Evolutionary conservation across 148 eudicot species (phyloP), one percentile per base, ranked within the genome.

Genomic region (Amaranthus cruentus): DNA sequence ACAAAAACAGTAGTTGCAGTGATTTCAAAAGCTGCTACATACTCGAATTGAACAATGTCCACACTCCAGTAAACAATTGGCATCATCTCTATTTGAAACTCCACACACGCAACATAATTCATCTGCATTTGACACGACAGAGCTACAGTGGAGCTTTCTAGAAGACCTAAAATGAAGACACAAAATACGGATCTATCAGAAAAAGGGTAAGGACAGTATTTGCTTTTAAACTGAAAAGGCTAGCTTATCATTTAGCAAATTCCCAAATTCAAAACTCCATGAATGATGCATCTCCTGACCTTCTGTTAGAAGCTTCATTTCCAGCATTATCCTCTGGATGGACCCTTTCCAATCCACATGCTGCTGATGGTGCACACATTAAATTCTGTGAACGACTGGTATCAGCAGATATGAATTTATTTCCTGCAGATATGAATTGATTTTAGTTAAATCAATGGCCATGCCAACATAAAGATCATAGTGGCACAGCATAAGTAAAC

Each of bases 81-180:
- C 63, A 48, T 72, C 77, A 80, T 87, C 85, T 61, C 82, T 72
- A 67, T 81, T 75, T 62, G 84, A 81, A 60, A 83, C 82, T 69
- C 89, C 88, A 76, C 90, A 87, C 79, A 85, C 86, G 62, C 88
- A 84, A 73, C 87, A 85, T 70, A 72, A 75, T 72, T 79, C 78
- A 73, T 74, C 86, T 49, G 66, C 44, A 18, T 72, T 77, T 43
- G 59, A 56, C 42, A 56, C 64, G 63, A 73, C 53, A 68, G 82
- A 71, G 10, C 65, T 77, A 78, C 74, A 51, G 21, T 47, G 72
- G 21, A 72, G 72, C 65, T 63, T 77, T 71, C 73, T 66, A 47
- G 52, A 38, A 47, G 66, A 85, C 75, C 90, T 84, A 70, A 73
- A 81, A 15, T 47, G 67, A 51, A 72, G 58, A 73, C 80, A 54